Percentiles rank a stretch among this genome's conserved stretches.
Evolutionary conservation across 305 asterid species (phyloP).

Genomic region (Fraxinus velutina): DNA sequence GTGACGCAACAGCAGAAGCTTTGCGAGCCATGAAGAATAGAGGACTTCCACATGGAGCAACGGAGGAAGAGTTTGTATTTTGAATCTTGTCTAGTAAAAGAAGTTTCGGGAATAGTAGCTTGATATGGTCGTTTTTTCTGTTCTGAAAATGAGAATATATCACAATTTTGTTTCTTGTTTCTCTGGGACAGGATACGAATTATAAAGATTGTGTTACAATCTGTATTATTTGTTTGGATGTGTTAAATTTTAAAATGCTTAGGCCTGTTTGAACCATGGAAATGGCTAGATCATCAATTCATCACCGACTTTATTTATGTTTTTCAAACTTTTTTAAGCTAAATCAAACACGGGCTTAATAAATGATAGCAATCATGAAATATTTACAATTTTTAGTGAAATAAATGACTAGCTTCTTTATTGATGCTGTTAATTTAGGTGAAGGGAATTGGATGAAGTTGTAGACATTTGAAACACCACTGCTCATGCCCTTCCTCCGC

Average conservation of each 20-base stretch:
- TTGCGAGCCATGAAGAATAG: slow-evolving; percentile 48
- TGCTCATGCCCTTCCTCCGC: slow-evolving; percentile 41
- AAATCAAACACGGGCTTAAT: background rate
- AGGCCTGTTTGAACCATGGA: background rate
- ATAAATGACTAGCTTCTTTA: background rate
- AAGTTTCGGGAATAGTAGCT: background rate
- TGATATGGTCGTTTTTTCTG: background rate
- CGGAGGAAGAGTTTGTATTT: slow-evolving; percentile 70
- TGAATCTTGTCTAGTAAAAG: slow-evolving; percentile 16
- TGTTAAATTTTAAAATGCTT: background rate
- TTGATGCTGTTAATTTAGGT: background rate
- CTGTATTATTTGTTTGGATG: background rate
- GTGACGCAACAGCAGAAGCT: slow-evolving; percentile 70
- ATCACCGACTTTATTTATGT: background rate
- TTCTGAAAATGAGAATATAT: background rate
- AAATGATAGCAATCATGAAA: background rate
- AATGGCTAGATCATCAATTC: background rate
- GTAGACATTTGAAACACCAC: background rate
- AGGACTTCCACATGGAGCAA: slow-evolving; percentile 37
- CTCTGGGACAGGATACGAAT: background rate
- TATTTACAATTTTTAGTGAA: background rate
- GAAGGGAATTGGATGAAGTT: background rate
- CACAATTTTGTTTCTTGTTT: background rate
- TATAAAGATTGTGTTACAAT: background rate
- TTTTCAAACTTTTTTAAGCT: background rate